Evolutionary conservation across 305 asterid genomes (phyloP).

Genomic region (Solanum hybrid): DNA sequence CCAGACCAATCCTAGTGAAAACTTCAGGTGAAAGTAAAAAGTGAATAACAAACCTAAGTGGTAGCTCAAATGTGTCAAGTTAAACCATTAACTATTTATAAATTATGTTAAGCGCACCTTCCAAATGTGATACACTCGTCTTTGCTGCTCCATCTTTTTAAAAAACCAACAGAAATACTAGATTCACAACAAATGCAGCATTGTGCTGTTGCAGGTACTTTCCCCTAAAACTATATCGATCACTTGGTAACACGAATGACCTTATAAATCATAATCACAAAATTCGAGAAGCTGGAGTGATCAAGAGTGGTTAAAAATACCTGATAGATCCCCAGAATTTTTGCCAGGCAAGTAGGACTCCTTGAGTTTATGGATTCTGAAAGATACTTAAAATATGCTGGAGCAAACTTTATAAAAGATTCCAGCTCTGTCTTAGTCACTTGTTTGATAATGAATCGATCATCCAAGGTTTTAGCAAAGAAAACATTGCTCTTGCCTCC

Average conservation of each 20-base stretch:
- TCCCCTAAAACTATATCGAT: neutral
- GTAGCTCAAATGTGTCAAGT: neutral
- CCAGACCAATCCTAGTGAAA: neutral
- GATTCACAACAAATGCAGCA: neutral
- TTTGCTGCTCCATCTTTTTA: neutral
- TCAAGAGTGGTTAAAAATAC: slow-evolving; percentile 24
- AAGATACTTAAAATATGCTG: slow-evolving; percentile 76
- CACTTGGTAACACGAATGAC: neutral
- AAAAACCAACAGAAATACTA: neutral
- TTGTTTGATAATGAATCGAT: slow-evolving; percentile 87
- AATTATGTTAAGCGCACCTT: neutral
- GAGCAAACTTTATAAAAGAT: slow-evolving; percentile 88
- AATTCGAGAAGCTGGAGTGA: neutral
- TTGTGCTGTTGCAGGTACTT: neutral
- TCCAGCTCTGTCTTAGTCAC: slow-evolving; percentile 98
- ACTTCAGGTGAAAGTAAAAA: neutral
- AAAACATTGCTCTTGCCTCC: slow-evolving; percentile 98
- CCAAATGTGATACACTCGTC: neutral
- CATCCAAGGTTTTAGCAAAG: slow-evolving; percentile 93
- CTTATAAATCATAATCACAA: neutral
- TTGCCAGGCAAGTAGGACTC: slow-evolving; percentile 89
- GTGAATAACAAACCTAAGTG: neutral
- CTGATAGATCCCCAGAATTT: slow-evolving; percentile 93
- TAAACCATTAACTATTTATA: neutral
- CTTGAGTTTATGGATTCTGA: slow-evolving; percentile 64